Conservation (phyloP, 1,284 basidiomycete genomes). For the Cronartium quercuum region DNA sequence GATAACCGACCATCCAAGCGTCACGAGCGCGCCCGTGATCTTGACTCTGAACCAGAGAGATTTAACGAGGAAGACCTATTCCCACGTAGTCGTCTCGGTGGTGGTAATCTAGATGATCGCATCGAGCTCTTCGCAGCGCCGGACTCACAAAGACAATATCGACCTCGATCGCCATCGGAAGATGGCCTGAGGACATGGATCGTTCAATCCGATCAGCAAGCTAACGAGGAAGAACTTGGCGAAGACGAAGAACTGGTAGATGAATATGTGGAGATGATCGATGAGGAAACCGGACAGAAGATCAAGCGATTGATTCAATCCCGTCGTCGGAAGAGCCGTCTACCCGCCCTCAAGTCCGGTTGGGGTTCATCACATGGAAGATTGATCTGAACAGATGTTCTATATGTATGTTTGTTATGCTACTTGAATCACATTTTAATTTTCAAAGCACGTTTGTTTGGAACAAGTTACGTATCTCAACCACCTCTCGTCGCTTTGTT, state of each 20-base stretch:
- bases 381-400: neutral
- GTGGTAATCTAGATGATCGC: slow-evolving; percentile 25
- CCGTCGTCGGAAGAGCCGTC: neutral
- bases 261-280: neutral
- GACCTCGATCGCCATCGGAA: neutral
- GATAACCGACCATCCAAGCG: neutral
- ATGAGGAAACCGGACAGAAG: neutral
- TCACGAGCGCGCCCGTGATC: too few relatives aligned
- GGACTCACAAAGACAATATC: neutral
- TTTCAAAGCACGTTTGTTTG: too few relatives aligned
- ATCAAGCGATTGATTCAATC: neutral
- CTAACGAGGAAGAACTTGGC: neutral
- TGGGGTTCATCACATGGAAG: neutral
- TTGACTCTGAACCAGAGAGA: neutral
- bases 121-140: too few relatives aligned
- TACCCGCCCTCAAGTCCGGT: neutral
- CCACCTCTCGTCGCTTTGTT: too few relatives aligned
- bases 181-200: neutral
- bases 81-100: slow-evolving; percentile 7
- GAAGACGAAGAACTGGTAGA: slow-evolving; percentile 9
- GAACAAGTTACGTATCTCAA: too few relatives aligned
- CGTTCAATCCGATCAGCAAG: neutral
- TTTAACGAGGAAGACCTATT: slow-evolving; percentile 5
- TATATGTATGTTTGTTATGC: too few relatives aligned
- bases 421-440: too few relatives aligned